phyloP scores from a whole-genome alignment of 2,329 filamentous ascomycete species.

The Colletotrichum eleusines region DNA sequence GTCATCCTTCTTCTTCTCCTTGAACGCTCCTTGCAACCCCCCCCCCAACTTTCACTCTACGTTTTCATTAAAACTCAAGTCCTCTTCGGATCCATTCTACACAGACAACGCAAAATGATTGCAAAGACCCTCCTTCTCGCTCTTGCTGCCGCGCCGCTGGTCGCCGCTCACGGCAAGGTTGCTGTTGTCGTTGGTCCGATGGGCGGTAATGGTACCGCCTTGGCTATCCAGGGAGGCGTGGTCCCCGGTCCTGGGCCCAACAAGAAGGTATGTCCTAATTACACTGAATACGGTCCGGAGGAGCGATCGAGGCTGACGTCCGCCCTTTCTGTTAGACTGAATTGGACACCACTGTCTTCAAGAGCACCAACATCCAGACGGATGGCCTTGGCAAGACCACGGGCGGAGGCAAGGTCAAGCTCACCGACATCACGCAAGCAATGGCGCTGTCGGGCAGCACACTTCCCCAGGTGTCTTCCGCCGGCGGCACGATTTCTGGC shows the following conservation, averaged over 20 bases:
- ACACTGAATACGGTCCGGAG: not conserved
- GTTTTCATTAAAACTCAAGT: too few relatives aligned
- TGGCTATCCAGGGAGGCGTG: slow-evolving; percentile 54
- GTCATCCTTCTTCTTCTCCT: not conserved
- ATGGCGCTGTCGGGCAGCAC: slow-evolving; percentile 53
- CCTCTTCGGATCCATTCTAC: too few relatives aligned
- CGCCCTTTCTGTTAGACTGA: slow-evolving; percentile 53
- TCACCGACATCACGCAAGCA: slow-evolving; percentile 48
- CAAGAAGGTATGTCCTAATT: slow-evolving; percentile 43
- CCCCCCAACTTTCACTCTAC: too few relatives aligned
- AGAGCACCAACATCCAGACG: slow-evolving; percentile 49
- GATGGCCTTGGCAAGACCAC: slow-evolving; percentile 56
- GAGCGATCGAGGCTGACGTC: not conserved
- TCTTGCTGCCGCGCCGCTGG: slow-evolving; percentile 46
- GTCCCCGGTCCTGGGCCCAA: slow-evolving; percentile 57
- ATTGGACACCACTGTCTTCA: slow-evolving; percentile 60
- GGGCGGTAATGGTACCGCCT: slow-evolving; percentile 55
- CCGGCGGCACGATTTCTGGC: slow-evolving; percentile 51
- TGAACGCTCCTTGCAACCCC: not conserved
- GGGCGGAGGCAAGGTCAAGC: slow-evolving; percentile 52
- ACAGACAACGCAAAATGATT: slow-evolving; percentile 38
- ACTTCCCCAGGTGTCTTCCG: slow-evolving; percentile 54
- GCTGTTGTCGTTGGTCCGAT: slow-evolving; percentile 45
- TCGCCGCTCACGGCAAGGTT: slow-evolving; percentile 49
- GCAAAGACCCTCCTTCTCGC: slow-evolving; percentile 42